Percentiles rank a stretch among this genome's conserved stretches.
Conservation (phyloP, 495 filamentous ascomycete species). For the Talaromyces ruber region DNA sequence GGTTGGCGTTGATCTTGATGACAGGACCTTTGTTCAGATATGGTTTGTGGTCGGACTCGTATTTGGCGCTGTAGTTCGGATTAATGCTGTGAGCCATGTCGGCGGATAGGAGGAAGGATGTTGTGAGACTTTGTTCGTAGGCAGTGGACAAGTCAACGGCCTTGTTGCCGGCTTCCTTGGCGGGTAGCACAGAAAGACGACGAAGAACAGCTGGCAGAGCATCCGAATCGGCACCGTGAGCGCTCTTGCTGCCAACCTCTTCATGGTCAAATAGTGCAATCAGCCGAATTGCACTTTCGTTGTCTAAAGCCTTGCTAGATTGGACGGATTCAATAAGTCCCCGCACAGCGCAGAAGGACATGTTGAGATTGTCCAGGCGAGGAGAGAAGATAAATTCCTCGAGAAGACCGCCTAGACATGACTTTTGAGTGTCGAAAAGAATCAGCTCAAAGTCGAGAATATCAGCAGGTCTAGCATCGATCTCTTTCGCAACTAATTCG, state of each 20-base stretch:
- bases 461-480: constrained; percentile 55
- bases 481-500: constrained; percentile 74
- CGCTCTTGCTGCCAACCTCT: constrained; percentile 85
- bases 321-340: constrained; percentile 75
- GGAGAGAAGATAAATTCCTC: constrained; percentile 93
- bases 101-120: constrained; percentile 91
- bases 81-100: constrained; percentile 96
- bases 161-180: constrained; percentile 22
- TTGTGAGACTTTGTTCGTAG: constrained; percentile 85
- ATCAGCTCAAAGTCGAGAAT: constrained; percentile 93
- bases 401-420: constrained; percentile 79
- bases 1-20: constrained; percentile 97
- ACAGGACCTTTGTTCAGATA: constrained; percentile 95
- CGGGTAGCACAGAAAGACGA: constrained; percentile 72
- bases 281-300: constrained; percentile 75
- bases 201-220: constrained; percentile 82
- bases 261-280: constrained; percentile 96
- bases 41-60: constrained; percentile 82
- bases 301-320: constrained; percentile 50
- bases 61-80: constrained; percentile 88
- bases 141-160: constrained; percentile 57
- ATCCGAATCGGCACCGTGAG: constrained; percentile 91
- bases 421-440: constrained; percentile 89
- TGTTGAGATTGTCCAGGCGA: constrained; percentile 87
- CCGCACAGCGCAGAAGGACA: constrained; percentile 81